Percentiles rank a stretch among this genome's conserved stretches.
phyloP scores from a whole-genome alignment of 768 basidiomycete species.

The Termitomyces eurrhizus region DNA sequence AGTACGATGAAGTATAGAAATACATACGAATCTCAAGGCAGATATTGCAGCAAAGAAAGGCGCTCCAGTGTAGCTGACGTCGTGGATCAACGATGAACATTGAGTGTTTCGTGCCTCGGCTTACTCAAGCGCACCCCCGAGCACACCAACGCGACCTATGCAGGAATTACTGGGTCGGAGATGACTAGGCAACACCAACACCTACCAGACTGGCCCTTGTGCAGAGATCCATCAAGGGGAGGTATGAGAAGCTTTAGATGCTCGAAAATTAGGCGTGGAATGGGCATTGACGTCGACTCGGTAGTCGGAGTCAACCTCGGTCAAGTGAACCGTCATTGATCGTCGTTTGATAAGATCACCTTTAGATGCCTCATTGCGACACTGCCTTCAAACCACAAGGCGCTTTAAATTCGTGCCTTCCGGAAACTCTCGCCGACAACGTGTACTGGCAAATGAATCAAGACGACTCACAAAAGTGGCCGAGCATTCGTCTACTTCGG shows the following conservation, averaged over 20 bases:
- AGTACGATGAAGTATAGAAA: not conserved
- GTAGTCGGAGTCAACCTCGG: not conserved
- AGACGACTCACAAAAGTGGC: not conserved
- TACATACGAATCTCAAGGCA: constrained; percentile 74
- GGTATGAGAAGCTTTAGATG: constrained; percentile 85
- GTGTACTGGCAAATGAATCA: constrained; percentile 1
- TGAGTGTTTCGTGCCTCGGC: constrained; percentile 20
- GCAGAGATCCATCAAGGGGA: constrained; percentile 80
- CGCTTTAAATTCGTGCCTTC: not conserved
- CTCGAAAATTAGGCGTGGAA: constrained; percentile 57
- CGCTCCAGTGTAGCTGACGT: constrained; percentile 86
- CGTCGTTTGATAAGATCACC: not conserved
- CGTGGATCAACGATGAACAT: not conserved
- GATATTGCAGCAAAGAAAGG: constrained; percentile 95
- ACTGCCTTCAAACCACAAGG: not conserved
- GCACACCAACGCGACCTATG: constrained; percentile 83
- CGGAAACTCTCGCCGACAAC: not conserved
- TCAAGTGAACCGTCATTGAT: not conserved
- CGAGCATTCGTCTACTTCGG: not conserved
- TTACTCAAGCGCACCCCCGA: constrained; percentile 93
- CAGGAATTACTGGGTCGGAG: not conserved
- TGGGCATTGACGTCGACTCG: constrained; percentile 42
- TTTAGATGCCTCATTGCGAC: not conserved
- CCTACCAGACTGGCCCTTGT: constrained; percentile 93
- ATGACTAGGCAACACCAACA: constrained; percentile 2